These are phyloP conservation scores for Monosporozyma solicola DNA, from an alignment of 805 yeast genomes.

Conservation along the genomic window DNA sequence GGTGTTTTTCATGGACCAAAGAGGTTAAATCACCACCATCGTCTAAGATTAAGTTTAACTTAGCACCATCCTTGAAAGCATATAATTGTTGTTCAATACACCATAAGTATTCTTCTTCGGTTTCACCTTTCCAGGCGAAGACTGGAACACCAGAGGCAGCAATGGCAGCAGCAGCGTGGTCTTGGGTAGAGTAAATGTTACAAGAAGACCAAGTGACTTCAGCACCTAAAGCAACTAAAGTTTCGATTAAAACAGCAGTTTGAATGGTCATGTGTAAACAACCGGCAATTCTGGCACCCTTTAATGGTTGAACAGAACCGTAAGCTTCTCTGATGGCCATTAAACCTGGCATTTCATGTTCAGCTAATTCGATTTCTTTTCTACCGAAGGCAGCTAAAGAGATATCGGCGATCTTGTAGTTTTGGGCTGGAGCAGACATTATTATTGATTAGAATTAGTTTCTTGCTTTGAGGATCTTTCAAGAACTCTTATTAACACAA, in stretches of 20 bases:
- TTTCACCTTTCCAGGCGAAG: slow-evolving; percentile 99
- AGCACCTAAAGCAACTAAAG: slow-evolving; percentile 94
- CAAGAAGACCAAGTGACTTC: slow-evolving; percentile 99
- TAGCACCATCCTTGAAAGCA: slow-evolving; percentile 92
- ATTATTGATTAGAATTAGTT: not conserved
- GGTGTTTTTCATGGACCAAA: slow-evolving; percentile 94
- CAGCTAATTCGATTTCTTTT: slow-evolving; percentile 97
- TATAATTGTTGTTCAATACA: slow-evolving; percentile 98
- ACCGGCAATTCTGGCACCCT: slow-evolving; percentile 98
- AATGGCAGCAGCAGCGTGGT: slow-evolving; percentile 99
- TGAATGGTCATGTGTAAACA: slow-evolving; percentile 99
- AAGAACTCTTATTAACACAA: not conserved
- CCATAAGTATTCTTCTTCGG: slow-evolving; percentile 99
- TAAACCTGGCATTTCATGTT: slow-evolving; percentile 98
- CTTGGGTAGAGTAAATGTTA: slow-evolving; percentile 99
- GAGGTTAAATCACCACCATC: slow-evolving; percentile 99
- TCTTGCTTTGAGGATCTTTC: not conserved
- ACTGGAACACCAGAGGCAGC: slow-evolving; percentile 99
- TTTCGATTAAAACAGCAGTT: slow-evolving; percentile 97
- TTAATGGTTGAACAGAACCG: slow-evolving; percentile 87
- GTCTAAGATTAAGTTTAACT: slow-evolving; percentile 93
- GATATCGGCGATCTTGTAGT: slow-evolving; percentile 95
- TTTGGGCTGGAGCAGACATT: slow-evolving; percentile 56
- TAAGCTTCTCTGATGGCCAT: slow-evolving; percentile 94
- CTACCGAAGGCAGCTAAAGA: slow-evolving; percentile 99